Evolutionary conservation across 495 filamentous ascomycete genomes (phyloP), one percentile per base, ranked within the genome.

Genomic region (Lindgomyces ingoldianus): DNA sequence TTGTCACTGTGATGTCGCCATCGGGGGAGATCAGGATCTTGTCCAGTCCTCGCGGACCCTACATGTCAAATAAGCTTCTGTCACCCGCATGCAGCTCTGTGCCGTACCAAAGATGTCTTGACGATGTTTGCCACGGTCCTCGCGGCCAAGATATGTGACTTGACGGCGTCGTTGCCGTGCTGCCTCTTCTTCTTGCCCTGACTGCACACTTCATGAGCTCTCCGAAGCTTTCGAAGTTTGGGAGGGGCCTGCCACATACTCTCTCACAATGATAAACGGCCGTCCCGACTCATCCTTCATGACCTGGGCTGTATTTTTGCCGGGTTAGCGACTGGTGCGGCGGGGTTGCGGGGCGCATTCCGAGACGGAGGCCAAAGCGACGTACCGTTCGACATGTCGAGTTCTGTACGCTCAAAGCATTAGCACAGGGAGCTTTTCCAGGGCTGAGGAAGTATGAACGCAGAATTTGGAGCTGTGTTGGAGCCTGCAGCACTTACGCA

Each of bases 11-110:
- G 75, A 99, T 99, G 78, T 98, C 94, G 74, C 94, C 94, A 76
- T 99, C 94, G 29, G 94, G 91, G 46, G 94, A 99, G 70, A 99
- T 99, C 67, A 99, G 82, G 72, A 99, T 99, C 81, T 99, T 99
- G 81, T 99, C 94, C 70, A 99, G 86, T 57, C 94, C 94, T 69
- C 95, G 89, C 58, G 94, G 94, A 48, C 94, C 94, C 86, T 89
- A 70, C 4, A 41, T 53, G 21, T 42, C 14, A 42, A 14, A 77
- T 73, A n/a, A 75, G 70, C 60, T 53, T 41, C 24, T 39, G 54
- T 22, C 46, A 61, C 53, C n/a, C 24, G 24, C 6, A 33, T 36
- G 33, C n/a, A 33, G 12, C 18, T 29, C n/a, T 61, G 25, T 16
- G 2, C 14, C 61, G 39, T 68, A 72, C 70, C 75, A 99, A 80